Conservation (phyloP, 2,329 filamentous ascomycete genomes). For the Atkinsonella hypoxylon region DNA sequence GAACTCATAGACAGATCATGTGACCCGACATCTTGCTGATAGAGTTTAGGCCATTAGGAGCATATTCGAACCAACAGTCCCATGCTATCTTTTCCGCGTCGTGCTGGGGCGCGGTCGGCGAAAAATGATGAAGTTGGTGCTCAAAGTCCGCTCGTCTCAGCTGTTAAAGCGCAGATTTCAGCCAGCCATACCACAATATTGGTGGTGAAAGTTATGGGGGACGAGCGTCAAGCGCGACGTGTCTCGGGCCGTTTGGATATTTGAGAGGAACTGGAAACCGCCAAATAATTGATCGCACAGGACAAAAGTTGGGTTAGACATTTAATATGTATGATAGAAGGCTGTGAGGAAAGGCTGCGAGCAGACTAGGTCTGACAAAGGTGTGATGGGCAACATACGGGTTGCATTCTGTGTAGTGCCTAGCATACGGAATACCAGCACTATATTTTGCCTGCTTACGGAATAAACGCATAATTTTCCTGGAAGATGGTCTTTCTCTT, state of each 20-base stretch:
- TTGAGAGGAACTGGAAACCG: constrained; percentile 3
- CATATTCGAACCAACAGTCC: too few relatives aligned
- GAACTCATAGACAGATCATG: too few relatives aligned
- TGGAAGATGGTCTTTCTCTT: too few relatives aligned
- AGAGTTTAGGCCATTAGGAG: too few relatives aligned
- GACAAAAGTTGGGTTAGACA: constrained; percentile 29
- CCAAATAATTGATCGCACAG: constrained; percentile 27
- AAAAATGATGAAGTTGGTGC: background rate
- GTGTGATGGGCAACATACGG: background rate
- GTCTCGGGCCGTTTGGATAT: background rate
- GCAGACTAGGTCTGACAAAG: background rate
- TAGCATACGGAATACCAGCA: too few relatives aligned
- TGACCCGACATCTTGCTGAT: too few relatives aligned
- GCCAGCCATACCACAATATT: background rate
- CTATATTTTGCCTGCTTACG: too few relatives aligned
- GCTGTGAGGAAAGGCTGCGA: background rate
- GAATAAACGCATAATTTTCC: too few relatives aligned
- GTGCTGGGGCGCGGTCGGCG: too few relatives aligned
- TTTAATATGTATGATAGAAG: background rate
- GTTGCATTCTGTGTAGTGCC: too few relatives aligned
- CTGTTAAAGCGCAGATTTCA: too few relatives aligned
- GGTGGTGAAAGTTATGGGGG: background rate
- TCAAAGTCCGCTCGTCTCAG: background rate
- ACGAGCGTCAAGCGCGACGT: background rate
- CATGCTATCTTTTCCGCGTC: too few relatives aligned